Base-by-base conservation (phyloP, 495 filamentous ascomycete genomes). In the Talaromyces proteolyticus region DNA sequence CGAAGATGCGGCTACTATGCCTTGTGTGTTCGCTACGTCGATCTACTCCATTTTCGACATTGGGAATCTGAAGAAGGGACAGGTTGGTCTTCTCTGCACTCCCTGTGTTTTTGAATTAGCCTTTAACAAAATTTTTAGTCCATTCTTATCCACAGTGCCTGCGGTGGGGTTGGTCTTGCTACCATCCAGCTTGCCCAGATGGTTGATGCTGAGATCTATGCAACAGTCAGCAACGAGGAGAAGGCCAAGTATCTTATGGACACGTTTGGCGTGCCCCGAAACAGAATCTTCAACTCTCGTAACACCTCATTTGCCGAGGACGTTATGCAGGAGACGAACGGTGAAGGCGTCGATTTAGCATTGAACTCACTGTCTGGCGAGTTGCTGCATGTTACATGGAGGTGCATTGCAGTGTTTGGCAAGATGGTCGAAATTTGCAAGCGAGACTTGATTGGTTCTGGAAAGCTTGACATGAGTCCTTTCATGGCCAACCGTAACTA, bases 191-290 rank as follows among this genome's bases (percentile, higher is more conserved):
- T 62, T 6, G 57, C 53, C 24, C 24, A 52, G 23, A 19, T 49
- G 0, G 47, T 57, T 5, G 57, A 54, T 18, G 51, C 55, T 21
- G 29, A 55, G 45, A 52, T 60, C n/a, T 42, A 54, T 77, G 6
- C 53, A 1, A 77, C 72, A 0, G 75, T 72, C 10, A 61, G 70
- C 10, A 66, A 53, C 6, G 45, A 60, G 4, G 59, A 67, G 14
- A 72, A 78, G 51, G 49, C 16, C 57, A 52, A 44, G 49, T 54
- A 34, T 22, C 53, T 24, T 16, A 42, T 44, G 12, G 17, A 42
- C 1, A 12, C 43, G 1, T 62, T 51, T 25, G 47, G 45, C n/a
- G 49, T 60, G 19, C 16, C 12, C n/a, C 12, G 36, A 12, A 47
- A 55, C 34, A 51, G 51, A 24, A 57, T 60, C 18, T 60, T 60